These are phyloP conservation scores for Glaciozyma martinii DNA, from an alignment of 768 basidiomycete species.

Conservation along the genomic window DNA sequence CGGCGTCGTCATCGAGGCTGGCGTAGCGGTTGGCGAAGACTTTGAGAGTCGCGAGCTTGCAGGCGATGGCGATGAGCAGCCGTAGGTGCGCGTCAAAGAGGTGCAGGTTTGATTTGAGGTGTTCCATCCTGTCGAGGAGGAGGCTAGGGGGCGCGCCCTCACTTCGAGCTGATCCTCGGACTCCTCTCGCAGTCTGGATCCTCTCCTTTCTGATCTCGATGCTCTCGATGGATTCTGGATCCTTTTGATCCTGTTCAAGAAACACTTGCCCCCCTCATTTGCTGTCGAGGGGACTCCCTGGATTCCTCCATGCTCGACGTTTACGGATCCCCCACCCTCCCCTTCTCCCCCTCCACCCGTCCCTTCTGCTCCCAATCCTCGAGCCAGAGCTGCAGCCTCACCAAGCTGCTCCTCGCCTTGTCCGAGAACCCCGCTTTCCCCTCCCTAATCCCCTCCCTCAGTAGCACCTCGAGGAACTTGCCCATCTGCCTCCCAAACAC, in stretches of 20 bases:
- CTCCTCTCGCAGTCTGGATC: too few relatives aligned
- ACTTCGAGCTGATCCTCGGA: too few relatives aligned
- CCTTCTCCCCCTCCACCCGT: neutral
- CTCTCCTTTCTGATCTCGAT: too few relatives aligned
- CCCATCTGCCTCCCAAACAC: slow-evolving; percentile 27
- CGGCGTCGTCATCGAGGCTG: slow-evolving; percentile 6
- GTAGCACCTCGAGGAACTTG: slow-evolving; percentile 28
- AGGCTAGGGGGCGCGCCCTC: too few relatives aligned
- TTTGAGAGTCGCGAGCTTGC: slow-evolving; percentile 13
- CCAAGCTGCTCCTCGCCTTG: slow-evolving; percentile 20
- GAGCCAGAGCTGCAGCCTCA: slow-evolving; percentile 22
- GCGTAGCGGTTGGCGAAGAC: slow-evolving; percentile 20
- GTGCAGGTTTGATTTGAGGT: neutral
- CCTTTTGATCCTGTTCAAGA: too few relatives aligned
- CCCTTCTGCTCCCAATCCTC: slow-evolving; percentile 30
- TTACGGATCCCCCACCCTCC: too few relatives aligned
- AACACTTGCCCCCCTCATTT: too few relatives aligned
- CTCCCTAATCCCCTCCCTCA: slow-evolving; percentile 28
- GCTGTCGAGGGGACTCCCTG: too few relatives aligned
- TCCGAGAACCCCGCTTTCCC: slow-evolving; percentile 26
- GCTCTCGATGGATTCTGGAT: too few relatives aligned
- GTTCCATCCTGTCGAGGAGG: slow-evolving; percentile 61
- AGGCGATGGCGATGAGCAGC: neutral
- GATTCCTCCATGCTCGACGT: too few relatives aligned
- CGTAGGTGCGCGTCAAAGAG: neutral